Conservation (phyloP, 257 asterid species). For the Cynanchum wilfordii region DNA sequence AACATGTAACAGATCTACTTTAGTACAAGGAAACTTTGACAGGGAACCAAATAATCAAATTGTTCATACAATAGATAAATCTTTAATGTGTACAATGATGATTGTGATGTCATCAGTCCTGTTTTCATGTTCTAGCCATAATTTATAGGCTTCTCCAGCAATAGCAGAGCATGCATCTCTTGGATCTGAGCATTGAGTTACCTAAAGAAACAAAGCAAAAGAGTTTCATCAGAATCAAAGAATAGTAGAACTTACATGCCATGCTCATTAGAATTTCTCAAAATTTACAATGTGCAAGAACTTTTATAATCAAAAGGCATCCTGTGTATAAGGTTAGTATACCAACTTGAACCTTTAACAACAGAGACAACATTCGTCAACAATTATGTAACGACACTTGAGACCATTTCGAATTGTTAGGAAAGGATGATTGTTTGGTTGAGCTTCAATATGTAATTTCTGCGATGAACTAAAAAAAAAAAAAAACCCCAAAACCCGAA, state of each 20-base stretch:
- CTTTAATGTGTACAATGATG: conserved; percentile 77
- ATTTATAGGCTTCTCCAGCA: conserved; percentile 75
- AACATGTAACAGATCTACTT: conserved; percentile 2
- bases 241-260: neutral
- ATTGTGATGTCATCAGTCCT: conserved; percentile 93
- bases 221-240: conserved; percentile 9
- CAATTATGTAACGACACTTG: neutral
- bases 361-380: neutral
- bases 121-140: conserved; percentile 86
- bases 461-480: neutral
- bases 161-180: conserved; percentile 85
- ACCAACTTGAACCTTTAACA: neutral
- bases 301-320: neutral
- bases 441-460: neutral
- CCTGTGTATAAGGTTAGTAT: neutral
- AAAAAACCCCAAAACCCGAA: neutral
- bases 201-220: conserved; percentile 36
- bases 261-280: neutral
- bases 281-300: neutral
- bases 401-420: neutral
- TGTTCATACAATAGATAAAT: conserved; percentile 53
- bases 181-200: conserved; percentile 55
- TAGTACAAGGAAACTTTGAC: conserved; percentile 2
- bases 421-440: neutral
- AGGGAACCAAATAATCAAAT: conserved; percentile 21